These are phyloP conservation scores for Colletotrichum sp. DNA, from an alignment of 2,329 filamentous ascomycete species.

Conservation along the genomic window DNA sequence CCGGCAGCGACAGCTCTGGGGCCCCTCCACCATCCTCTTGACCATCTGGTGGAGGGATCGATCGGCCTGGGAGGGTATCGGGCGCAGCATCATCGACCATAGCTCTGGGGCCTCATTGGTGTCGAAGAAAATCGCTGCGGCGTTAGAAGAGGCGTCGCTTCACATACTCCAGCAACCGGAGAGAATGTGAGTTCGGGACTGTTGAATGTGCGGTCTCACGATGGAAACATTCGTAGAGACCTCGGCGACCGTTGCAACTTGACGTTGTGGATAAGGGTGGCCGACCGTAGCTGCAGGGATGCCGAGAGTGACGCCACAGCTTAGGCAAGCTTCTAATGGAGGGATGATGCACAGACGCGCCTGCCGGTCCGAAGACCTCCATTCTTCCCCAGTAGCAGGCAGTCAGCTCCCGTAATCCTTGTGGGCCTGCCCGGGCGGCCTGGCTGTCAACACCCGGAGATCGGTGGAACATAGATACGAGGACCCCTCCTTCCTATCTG, in stretches of 20 bases:
- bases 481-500: slow-evolving; percentile 13
- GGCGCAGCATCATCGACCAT: slow-evolving; percentile 58
- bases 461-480: slow-evolving; percentile 17
- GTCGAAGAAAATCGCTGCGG: slow-evolving; percentile 2
- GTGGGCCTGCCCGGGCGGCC: neutral
- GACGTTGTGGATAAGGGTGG: slow-evolving; percentile 9
- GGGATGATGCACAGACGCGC: neutral
- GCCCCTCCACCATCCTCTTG: slow-evolving; percentile 20
- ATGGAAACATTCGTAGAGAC: neutral
- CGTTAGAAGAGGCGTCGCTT: neutral
- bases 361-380: neutral
- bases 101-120: slow-evolving; percentile 39
- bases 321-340: neutral
- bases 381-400: neutral
- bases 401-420: neutral
- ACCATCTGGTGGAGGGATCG: slow-evolving; percentile 24
- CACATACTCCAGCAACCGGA: slow-evolving; percentile 9
- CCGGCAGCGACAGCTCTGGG: neutral
- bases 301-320: slow-evolving; percentile 17
- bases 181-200: neutral
- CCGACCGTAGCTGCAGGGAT: slow-evolving; percentile 17
- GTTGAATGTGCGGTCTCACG: neutral
- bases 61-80: slow-evolving; percentile 40
- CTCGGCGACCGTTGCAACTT: slow-evolving; percentile 10
- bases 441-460: neutral